phyloP scores from a whole-genome alignment of 305 asterid genomes.

The Nicotiana rustica region DNA sequence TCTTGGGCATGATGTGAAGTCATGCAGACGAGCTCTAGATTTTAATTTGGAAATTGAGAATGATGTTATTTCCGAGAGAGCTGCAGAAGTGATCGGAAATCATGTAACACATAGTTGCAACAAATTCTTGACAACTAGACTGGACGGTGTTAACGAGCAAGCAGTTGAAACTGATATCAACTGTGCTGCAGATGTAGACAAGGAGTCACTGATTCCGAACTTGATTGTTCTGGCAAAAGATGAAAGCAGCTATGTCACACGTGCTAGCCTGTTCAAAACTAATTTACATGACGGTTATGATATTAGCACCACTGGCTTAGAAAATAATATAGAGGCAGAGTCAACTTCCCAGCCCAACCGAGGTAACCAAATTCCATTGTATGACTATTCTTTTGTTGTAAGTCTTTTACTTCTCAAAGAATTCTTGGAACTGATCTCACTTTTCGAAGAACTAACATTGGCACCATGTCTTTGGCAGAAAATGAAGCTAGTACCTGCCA shows the following conservation, averaged over 20 bases:
- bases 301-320: neutral
- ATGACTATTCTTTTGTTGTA: neutral
- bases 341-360: slow-evolving; percentile 22
- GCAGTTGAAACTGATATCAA: slow-evolving; percentile 6
- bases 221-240: neutral
- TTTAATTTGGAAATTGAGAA: slow-evolving; percentile 38
- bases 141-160: slow-evolving; percentile 22
- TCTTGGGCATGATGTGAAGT: slow-evolving; percentile 22
- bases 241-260: neutral
- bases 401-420: slow-evolving; percentile 17
- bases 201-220: neutral
- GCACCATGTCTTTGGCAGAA: slow-evolving; percentile 25
- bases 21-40: slow-evolving; percentile 42
- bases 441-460: slow-evolving; percentile 22
- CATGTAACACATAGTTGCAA: neutral
- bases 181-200: neutral
- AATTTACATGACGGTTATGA: neutral
- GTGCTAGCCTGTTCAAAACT: neutral
- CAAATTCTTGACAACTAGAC: slow-evolving; percentile 30
- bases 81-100: neutral
- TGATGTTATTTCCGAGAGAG: neutral
- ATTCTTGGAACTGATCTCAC: neutral
- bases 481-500: slow-evolving; percentile 5
- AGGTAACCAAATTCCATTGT: slow-evolving; percentile 28
- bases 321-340: slow-evolving; percentile 18